Base-by-base conservation (phyloP, 108 stramenopile species). In the Parmales sp. region DNA sequence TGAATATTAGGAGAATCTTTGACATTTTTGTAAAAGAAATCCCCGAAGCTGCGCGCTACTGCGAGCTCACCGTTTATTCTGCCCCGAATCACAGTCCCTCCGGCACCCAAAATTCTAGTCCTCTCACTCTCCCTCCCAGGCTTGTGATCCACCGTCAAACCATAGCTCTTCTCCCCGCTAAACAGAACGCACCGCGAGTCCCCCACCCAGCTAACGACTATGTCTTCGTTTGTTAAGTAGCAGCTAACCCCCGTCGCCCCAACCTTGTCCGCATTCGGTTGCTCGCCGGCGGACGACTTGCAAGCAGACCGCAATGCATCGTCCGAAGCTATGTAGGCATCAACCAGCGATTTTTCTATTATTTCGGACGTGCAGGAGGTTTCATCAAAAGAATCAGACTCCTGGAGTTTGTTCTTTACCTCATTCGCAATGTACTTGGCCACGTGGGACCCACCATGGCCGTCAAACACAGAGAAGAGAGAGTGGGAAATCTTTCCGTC, bases 1-100 rank as follows among this genome's bases (percentile, higher is more conserved):
- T 95, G 94, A 46, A 82, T 82, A 28, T 77, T 76, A 36, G 85
- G 77, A 26, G 54, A 70, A 39, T 78, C 43, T 49, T 66, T 23
- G 48, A 64, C 38, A 7, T 44, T 51, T 67, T 80, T 80, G 73
- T 80, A 80, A 22, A 38, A 34, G 63, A 70, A 80, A 31, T 80
- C 80, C n/a, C 80, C 80, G 20, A 78, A 43, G 36, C 76, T 73
- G 60, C 80, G 72, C 13, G 69, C 68, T 6, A 80, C 80, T 39
- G 80, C 80, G 25, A 80, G 70, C 48, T 74, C 69, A n/a, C 80
- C 80, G 48, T 80, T 74, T 36, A 80, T 76, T 48, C 80, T 69
- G 38, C 73, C 68, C 49, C 76, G 65, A 39, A 37, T 8, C 13
- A 80, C 80, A 34, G 54, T 37, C n/a, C 80, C 80, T 0, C 76